A percentile compares a stretch with the other conserved stretches of the same genome.
Evolutionary conservation across 441 rosid species (phyloP).

Genomic region (Cnidoscolus chayamansa): DNA sequence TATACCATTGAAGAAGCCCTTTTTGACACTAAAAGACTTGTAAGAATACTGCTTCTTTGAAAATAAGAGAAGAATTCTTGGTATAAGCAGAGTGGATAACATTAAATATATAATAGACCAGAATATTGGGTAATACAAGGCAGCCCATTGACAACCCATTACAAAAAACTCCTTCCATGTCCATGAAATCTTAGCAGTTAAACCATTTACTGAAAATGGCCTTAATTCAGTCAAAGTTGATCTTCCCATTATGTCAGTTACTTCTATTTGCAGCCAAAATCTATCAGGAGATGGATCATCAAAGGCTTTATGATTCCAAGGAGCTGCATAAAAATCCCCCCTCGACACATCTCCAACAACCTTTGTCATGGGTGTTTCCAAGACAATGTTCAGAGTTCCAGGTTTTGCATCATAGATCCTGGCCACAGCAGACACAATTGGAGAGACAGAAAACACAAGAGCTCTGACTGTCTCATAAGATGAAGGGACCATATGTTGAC

Average conservation of each 20-base stretch:
- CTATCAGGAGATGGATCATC: conserved; percentile 81
- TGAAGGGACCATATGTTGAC: conserved; percentile 64
- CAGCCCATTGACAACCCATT: conserved; percentile 87
- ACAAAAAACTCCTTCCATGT: conserved; percentile 88
- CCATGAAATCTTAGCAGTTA: conserved; percentile 59
- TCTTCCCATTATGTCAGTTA: conserved; percentile 50
- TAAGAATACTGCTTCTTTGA: conserved; percentile 52
- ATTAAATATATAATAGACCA: conserved; percentile 49
- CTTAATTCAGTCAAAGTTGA: conserved; percentile 55
- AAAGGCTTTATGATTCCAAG: conserved; percentile 86
- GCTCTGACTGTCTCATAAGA: conserved; percentile 74
- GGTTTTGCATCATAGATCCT: conserved; percentile 67
- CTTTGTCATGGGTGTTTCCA: conserved; percentile 77
- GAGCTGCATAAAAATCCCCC: conserved; percentile 63
- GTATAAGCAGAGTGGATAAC: conserved; percentile 52
- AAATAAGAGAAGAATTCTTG: conserved; percentile 45
- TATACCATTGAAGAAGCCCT: conserved; percentile 43
- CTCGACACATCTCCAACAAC: conserved; percentile 41
- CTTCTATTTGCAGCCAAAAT: conserved; percentile 86
- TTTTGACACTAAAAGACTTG: conserved; percentile 43
- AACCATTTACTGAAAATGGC: conserved; percentile 79
- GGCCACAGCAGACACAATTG: conserved; percentile 60
- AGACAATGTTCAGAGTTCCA: conserved; percentile 51
- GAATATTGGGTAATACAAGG: conserved; percentile 63
- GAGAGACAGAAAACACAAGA: conserved; percentile 71